phyloP scores from a whole-genome alignment of 805 yeast species.

The Barnettozyma botsteinii region DNA sequence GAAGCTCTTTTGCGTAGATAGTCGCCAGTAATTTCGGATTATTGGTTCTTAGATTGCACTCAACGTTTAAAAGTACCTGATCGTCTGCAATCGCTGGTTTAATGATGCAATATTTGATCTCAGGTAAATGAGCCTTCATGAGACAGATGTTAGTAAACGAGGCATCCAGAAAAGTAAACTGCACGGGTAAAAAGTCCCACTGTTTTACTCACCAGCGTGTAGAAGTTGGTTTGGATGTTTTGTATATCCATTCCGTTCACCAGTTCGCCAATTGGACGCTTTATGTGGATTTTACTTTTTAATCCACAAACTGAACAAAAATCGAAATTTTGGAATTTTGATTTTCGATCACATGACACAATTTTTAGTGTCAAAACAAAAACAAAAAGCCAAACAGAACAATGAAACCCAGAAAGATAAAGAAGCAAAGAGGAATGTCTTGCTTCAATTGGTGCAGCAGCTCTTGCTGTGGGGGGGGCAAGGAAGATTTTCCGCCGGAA shows the following conservation, averaged over 20 bases:
- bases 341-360: no score
- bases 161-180: not conserved
- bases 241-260: constrained; percentile 15
- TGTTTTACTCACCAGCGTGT: constrained; percentile 19
- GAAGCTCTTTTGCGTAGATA: constrained; percentile 35
- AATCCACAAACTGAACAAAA: no score
- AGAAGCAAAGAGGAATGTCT: no score
- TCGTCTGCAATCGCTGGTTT: constrained; percentile 26
- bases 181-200: not conserved
- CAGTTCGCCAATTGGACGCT: not conserved
- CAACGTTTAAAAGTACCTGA: constrained; percentile 38
- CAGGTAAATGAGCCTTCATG: constrained; percentile 9
- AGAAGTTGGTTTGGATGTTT: constrained; percentile 17
- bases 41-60: constrained; percentile 31
- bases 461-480: not conserved
- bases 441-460: no score
- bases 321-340: no score
- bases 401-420: no score
- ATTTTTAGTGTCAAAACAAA: no score
- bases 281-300: not conserved
- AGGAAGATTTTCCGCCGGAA: not conserved
- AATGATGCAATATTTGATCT: constrained; percentile 18
- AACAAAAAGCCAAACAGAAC: no score
- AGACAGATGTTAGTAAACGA: not conserved
- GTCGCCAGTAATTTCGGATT: constrained; percentile 33